Base-by-base conservation (phyloP, 2,329 filamentous ascomycete genomes). In the Apiospora malaysiana region DNA sequence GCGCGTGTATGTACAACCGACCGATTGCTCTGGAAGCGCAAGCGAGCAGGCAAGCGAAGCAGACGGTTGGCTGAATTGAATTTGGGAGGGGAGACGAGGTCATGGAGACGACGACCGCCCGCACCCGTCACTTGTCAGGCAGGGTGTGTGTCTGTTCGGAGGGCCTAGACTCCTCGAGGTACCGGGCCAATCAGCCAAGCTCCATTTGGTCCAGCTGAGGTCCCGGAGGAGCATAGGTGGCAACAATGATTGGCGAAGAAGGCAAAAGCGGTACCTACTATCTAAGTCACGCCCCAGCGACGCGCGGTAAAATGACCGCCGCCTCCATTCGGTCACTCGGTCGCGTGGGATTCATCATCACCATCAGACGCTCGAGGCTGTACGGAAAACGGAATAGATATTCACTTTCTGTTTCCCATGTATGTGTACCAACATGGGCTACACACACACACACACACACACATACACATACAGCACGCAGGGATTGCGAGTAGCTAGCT, bases 101-200 rank as follows among this genome's bases (percentile, higher is more conserved):
- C 56, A 63, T 63, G 56, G 32, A 32, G 32, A 32, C 32, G 6
- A 32, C 32, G 32, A 4, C 32, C 56, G 56, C 18, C 56, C 27
- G 12, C 49, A 8, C 32, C 32, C 49, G 47, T 63, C 56, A 40
- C 56, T 40, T 63, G 56, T 63, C 56, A 63, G 32, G 27, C 42
- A 45, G 42, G 42, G 40, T 42, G 40, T 42, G 56, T 40, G 32
- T 40, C 56, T 63, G 56, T 63, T 63, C 56, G 56, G 56, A 59
- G 56, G 56, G 56, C 56, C 56, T 63, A 63, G 56, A 63, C 56
- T 40, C 56, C 12, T 63, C 56, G 32, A 63, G 56, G 56, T 63
- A 63, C 56, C 56, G 56, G 56, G n/a, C 56, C 56, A 63, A 63
- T 63, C 56, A 63, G 56, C 56, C 56, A 63, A 12, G 27, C 56